phyloP scores from a whole-genome alignment of 441 rosid genomes.

The Mallotus repandus region DNA sequence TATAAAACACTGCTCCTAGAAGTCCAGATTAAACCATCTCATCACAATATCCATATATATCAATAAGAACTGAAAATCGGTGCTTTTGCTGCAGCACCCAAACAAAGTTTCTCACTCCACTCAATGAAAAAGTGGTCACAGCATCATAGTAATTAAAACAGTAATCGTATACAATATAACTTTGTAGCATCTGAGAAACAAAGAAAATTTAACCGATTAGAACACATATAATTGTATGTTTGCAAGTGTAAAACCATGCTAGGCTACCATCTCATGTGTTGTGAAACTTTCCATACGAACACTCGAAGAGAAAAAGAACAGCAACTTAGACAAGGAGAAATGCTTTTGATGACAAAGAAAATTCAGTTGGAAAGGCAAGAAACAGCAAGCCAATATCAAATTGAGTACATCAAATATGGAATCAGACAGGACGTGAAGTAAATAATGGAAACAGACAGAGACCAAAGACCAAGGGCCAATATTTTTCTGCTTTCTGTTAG shows the following conservation, averaged over 20 bases:
- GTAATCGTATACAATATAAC: not conserved
- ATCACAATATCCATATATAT: not conserved
- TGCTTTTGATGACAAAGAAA: constrained; percentile 23
- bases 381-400: constrained; percentile 36
- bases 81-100: not conserved
- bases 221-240: not conserved
- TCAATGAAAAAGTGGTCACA: not conserved
- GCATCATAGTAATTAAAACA: not conserved
- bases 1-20: not conserved
- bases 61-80: no score
- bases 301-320: not conserved
- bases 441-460: constrained; percentile 21
- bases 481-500: constrained; percentile 14
- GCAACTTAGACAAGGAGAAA: constrained; percentile 13
- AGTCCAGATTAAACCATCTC: not conserved
- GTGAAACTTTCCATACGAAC: constrained; percentile 6
- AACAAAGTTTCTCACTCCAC: not conserved
- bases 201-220: no score
- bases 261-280: not conserved
- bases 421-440: constrained; percentile 23
- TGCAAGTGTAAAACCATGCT: not conserved
- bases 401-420: constrained; percentile 33
- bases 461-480: constrained; percentile 14
- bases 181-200: not conserved
- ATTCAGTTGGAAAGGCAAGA: constrained; percentile 35